phyloP scores from a whole-genome alignment of 2,329 filamentous ascomycete genomes.

The Fusarium concolor region DNA sequence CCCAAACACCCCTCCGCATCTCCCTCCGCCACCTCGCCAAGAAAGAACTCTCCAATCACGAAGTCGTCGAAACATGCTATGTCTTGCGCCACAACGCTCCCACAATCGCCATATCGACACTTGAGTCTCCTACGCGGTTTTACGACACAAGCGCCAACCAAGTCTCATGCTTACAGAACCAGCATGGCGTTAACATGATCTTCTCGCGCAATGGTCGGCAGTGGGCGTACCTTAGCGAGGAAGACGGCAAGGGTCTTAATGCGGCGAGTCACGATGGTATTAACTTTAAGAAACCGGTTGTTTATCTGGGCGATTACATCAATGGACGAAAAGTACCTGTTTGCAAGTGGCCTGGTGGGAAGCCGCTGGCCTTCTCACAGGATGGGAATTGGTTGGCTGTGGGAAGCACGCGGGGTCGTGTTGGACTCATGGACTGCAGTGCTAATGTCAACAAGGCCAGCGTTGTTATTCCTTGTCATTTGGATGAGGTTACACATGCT shows the following conservation, averaged over 20 bases:
- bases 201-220: conserved; percentile 37
- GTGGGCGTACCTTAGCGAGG: conserved; percentile 45
- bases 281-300: conserved; percentile 39
- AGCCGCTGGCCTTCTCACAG: conserved; percentile 42
- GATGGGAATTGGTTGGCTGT: conserved; percentile 44
- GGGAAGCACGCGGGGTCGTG: conserved; percentile 35
- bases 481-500: conserved; percentile 44
- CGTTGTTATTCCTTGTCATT: conserved; percentile 38
- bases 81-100: conserved; percentile 33
- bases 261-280: conserved; percentile 37
- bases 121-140: conserved; percentile 44
- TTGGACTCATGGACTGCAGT: conserved; percentile 40
- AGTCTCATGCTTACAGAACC: conserved; percentile 34
- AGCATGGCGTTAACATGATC: conserved; percentile 43
- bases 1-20: conserved; percentile 42
- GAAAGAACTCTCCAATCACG: conserved; percentile 43
- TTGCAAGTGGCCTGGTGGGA: conserved; percentile 39
- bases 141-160: conserved; percentile 41
- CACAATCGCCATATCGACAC: conserved; percentile 42
- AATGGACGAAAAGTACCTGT: conserved; percentile 35
- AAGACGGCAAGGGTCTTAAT: conserved; percentile 40
- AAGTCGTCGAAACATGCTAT: conserved; percentile 40
- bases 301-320: conserved; percentile 43
- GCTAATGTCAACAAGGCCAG: conserved; percentile 27
- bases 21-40: conserved; percentile 44